Conservation (phyloP, 176 grass and related monocot genomes). For the Zizania latifolia region DNA sequence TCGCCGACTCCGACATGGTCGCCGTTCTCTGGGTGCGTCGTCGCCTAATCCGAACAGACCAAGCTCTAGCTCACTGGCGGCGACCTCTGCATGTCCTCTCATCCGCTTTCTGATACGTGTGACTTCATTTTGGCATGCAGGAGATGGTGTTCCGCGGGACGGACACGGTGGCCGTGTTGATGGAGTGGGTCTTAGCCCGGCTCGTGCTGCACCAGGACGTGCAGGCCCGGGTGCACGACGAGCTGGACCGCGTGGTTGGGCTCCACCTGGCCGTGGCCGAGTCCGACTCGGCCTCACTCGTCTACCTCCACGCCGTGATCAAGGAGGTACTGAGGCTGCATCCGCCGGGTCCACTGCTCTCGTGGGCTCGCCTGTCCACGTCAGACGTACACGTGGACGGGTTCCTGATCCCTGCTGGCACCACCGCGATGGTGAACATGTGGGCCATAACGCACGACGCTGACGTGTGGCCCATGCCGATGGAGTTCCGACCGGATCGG, state of each 20-base stretch:
- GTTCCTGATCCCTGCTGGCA: conserved; percentile 56
- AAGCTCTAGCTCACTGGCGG: background rate
- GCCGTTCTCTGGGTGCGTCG: conserved; percentile 87
- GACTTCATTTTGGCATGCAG: conserved; percentile 18
- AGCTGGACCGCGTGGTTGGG: conserved; percentile 63
- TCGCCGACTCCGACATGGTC: conserved; percentile 65
- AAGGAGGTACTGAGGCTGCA: conserved; percentile 77
- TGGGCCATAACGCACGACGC: conserved; percentile 89
- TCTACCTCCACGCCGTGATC: conserved; percentile 80
- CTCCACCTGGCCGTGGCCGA: conserved; percentile 23
- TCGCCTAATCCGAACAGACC: background rate
- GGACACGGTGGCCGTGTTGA: conserved; percentile 86
- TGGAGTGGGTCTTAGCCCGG: conserved; percentile 79
- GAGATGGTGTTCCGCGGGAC: conserved; percentile 96
- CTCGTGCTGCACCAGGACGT: conserved; percentile 75
- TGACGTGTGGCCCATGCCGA: conserved; percentile 47
- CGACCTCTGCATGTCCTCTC: background rate
- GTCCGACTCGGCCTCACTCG: conserved; percentile 30
- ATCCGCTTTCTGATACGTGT: background rate
- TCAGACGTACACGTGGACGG: conserved; percentile 63
- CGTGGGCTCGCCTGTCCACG: conserved; percentile 76
- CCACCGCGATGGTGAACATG: conserved; percentile 98
- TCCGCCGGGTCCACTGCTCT: conserved; percentile 87
- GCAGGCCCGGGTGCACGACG: conserved; percentile 58
- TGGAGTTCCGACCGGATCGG: conserved; percentile 46